Evolutionary conservation across 768 basidiomycete genomes (phyloP), one percentile per base, ranked within the genome.

Genomic region (Hygrophorus pudorinus): DNA sequence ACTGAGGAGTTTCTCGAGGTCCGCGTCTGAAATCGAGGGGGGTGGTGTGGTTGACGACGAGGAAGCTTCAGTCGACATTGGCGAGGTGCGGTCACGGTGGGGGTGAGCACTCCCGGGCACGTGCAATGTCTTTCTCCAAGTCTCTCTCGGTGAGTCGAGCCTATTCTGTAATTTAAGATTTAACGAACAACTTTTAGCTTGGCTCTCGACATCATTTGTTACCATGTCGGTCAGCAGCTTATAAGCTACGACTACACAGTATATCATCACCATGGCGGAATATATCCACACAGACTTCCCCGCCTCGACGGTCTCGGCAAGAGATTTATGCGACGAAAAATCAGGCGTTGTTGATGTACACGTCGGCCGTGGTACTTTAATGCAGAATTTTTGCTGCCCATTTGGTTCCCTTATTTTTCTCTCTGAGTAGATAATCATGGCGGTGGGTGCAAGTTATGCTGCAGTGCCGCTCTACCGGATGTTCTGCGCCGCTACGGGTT

Each of bases 401-500:
- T 41, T 38, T 21, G 37, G 27, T 46, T 37, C 36, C 5, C 11
- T 34, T 16, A 38, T 46, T 54, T 38, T 17, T 45, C 46, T 33
- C 30, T n/a, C n/a, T n/a, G n/a, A n/a, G 29, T 39, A 94, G 91
- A 79, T 94, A 38, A 63, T 96, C 21, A 54, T 82, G 21, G 83
- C 79, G 2, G 65, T 86, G 3, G 94, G 94, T 12, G 72, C 83
- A 18, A 85, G 92, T n/a, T 99, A 99, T 59, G 96, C 96, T 9
- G 88, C 94, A 30, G 94, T 98, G 1, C 96, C 96, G 0, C 71
- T 97, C 12, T 99, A 99, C 63, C 84, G 96, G 49, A 92, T 94
- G 65, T 99, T 99, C 68, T 99, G 96, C 61, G 85, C 91, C 5
- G 89, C 93, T 11, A 99, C 96, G 3, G 96, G 96, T 7, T 99